Evolutionary conservation across 352 stramenopile genomes (phyloP), one percentile per base, ranked within the genome.

Genomic region (Globisporangium uncinulatum): DNA sequence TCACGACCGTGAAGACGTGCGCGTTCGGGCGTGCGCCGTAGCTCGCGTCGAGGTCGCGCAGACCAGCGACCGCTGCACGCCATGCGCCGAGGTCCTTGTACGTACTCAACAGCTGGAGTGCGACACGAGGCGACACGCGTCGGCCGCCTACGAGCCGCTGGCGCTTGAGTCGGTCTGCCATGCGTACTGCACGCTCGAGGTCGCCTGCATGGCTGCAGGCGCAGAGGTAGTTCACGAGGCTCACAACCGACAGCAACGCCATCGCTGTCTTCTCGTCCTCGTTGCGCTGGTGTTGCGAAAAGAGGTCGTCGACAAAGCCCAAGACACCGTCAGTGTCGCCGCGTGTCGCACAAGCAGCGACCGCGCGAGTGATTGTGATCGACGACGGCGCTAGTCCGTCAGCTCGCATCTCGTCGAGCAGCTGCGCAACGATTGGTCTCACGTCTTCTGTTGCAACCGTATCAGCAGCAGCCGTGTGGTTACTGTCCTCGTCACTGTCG

Each of bases 11-110:
- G 46, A 89, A 81, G 31, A 89, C 69, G 17, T 55, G 46, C 17
- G 80, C 74, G 20, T 60, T 79, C 4, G 79, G 79, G 9, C 39
- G 17, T 31, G 75, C 49, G n/a, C 78, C 77, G 53, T 70, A 89
- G n/a, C 53, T 29, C 1, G 55, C 32, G 6, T 71, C 55, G 39
- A 82, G 71, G 36, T 79, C 62, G 21, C 79, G 77, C 17, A 89
- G 48, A 20, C 88, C 56, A 9, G 64, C 55, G 11, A 89, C 56
- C 32, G 77, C 71, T 31, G 66, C 61, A 3, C 65, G 71, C 82
- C 77, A 89, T 48, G 79, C 60, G 0, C 65, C 73, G 11, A 86
- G 41, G 15, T 41, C 49, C 14, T 87, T 72, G 29, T 85, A 70
- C 11, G 66, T 77, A 9, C 75, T 58, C 43, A 92, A 55, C 15